Evolutionary conservation across 169 alveolate species (phyloP).

Genomic region (Cryptosporidium ryanae): DNA sequence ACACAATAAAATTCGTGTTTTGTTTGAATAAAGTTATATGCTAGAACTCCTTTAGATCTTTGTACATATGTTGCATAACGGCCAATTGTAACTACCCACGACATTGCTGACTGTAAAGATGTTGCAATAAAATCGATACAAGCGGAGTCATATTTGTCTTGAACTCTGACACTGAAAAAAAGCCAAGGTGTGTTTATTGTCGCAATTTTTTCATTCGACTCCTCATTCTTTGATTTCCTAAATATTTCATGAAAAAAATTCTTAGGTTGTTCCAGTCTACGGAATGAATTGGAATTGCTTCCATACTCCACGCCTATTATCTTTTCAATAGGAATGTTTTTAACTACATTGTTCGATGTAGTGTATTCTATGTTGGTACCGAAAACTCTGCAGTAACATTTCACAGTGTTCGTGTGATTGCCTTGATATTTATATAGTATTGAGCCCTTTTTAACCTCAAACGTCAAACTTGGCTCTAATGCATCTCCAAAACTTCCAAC

Average conservation of each 20-base stretch:
- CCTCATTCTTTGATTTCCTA: conserved; percentile 2
- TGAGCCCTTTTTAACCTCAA: conserved; percentile 66
- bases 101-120: conserved; percentile 54
- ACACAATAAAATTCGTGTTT: conserved; percentile 43
- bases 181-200: conserved; percentile 46
- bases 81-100: conserved; percentile 70
- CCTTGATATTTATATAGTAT: conserved; percentile 60
- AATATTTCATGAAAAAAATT: conserved; percentile 13
- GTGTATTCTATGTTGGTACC: conserved; percentile 52
- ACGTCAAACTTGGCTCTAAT: conserved; percentile 60
- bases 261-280: conserved; percentile 49
- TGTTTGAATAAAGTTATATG: conserved; percentile 54
- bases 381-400: conserved; percentile 60
- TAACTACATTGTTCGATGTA: conserved; percentile 35
- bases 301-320: conserved; percentile 65
- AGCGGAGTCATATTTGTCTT: conserved; percentile 7
- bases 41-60: conserved; percentile 32
- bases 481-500: conserved; percentile 64
- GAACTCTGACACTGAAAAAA: conserved; percentile 48
- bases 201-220: not conserved
- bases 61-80: conserved; percentile 59
- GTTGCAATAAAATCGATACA: conserved; percentile 51
- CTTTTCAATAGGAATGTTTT: conserved; percentile 31
- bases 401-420: conserved; percentile 13
- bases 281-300: conserved; percentile 58